phyloP scores from a whole-genome alignment of 2,329 filamentous ascomycete genomes.

The Aspergillus pseudoviridinutans region DNA sequence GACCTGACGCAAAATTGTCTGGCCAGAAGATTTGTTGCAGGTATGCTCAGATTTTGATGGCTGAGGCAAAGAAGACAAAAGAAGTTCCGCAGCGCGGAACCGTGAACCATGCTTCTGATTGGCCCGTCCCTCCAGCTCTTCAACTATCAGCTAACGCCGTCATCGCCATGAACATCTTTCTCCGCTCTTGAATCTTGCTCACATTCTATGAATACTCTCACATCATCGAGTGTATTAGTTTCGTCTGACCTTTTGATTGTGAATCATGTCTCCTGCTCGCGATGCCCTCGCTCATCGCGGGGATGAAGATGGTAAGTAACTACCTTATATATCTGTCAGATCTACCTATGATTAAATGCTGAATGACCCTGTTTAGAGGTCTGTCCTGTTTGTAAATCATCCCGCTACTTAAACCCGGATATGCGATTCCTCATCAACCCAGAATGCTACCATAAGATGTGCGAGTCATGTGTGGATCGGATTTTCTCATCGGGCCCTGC shows the following conservation, averaged over 20 bases:
- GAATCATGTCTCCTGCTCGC: constrained; percentile 28
- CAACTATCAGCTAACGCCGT: constrained; percentile 6
- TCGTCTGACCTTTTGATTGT: not conserved
- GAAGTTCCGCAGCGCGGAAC: constrained; percentile 8
- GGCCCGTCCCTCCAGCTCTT: constrained; percentile 10
- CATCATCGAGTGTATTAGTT: not conserved
- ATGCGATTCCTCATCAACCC: constrained; percentile 96
- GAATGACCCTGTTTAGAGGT: constrained; percentile 55
- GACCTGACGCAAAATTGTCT: not conserved
- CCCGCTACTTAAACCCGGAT: constrained; percentile 88
- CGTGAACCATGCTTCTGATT: constrained; percentile 15
- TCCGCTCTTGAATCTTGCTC: not conserved
- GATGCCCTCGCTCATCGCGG: constrained; percentile 32
- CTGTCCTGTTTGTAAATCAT: constrained; percentile 96
- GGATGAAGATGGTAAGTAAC: constrained; percentile 40
- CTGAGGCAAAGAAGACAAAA: constrained; percentile 6
- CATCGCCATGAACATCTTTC: not conserved
- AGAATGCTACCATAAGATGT: constrained; percentile 99
- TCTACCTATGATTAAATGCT: constrained; percentile 5
- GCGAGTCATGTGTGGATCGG: constrained; percentile 88
- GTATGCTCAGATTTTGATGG: not conserved
- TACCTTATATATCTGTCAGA: not conserved
- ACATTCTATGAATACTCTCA: not conserved
- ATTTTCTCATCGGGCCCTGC: constrained; percentile 90
- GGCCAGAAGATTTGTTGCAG: not conserved